These are phyloP conservation scores for Elsinoe australis DNA, from an alignment of 2,329 filamentous ascomycete species.

Conservation along the genomic window DNA sequence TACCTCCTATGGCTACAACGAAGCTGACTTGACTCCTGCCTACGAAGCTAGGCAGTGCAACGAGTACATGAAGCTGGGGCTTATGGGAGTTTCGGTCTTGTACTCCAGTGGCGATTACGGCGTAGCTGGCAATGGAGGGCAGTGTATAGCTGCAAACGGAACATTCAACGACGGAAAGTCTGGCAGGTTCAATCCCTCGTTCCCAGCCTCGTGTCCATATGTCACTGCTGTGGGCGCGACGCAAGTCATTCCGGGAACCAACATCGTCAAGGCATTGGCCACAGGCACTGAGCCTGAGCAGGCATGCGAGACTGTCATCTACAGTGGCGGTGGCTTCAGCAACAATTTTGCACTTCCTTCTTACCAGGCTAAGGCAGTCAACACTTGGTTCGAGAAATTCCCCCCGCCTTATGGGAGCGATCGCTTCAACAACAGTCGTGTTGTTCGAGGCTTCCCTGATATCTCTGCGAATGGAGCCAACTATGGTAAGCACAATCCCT, in stretches of 20 bases:
- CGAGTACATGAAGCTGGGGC: conserved; percentile 52
- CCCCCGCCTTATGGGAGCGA: conserved; percentile 38
- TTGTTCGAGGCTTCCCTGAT: conserved; percentile 44
- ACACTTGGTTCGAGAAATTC: conserved; percentile 36
- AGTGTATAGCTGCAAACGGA: conserved; percentile 37
- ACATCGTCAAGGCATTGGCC: conserved; percentile 29
- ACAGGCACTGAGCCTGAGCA: conserved; percentile 33
- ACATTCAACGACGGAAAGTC: conserved; percentile 25
- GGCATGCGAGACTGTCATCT: conserved; percentile 43
- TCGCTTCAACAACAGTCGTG: conserved; percentile 42
- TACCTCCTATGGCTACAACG: conserved; percentile 48
- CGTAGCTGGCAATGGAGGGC: conserved; percentile 27
- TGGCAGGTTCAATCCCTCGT: conserved; percentile 41
- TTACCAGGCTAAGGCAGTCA: conserved; percentile 41
- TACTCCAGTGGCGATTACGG: conserved; percentile 46
- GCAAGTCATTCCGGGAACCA: conserved; percentile 36
- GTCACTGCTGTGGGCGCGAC: conserved; percentile 49
- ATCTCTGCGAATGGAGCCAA: conserved; percentile 24
- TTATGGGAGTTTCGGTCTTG: conserved; percentile 46
- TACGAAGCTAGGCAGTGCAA: conserved; percentile 48
- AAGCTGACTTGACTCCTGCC: conserved; percentile 42
- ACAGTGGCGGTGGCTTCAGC: conserved; percentile 43
- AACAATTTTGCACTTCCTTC: conserved; percentile 42
- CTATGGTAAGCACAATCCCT: conserved; percentile 13
- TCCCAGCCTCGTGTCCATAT: conserved; percentile 44